phyloP scores from a whole-genome alignment of 2,329 filamentous ascomycete genomes.

The Teratosphaeria pseudoeucalypti region DNA sequence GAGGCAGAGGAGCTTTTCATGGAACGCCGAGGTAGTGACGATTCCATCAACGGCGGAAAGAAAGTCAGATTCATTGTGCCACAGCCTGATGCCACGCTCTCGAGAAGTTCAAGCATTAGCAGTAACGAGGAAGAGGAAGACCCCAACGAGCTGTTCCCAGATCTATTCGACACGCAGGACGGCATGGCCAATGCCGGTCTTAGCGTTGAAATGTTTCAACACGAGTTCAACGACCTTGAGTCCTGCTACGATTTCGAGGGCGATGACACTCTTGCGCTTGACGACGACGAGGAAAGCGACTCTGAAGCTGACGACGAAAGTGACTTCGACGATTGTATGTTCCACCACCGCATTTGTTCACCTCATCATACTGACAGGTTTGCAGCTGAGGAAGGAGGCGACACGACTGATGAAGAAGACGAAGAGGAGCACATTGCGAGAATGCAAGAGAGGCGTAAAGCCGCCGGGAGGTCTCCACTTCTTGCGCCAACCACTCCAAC shows the following conservation, averaged over 20 bases:
- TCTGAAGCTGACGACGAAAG: slow-evolving; percentile 17
- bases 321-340: slow-evolving; percentile 23
- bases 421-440: slow-evolving; percentile 17
- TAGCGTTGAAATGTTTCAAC: slow-evolving; percentile 11
- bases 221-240: slow-evolving; percentile 18
- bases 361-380: slow-evolving; percentile 15
- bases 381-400: slow-evolving; percentile 26
- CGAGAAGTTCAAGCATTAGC: slow-evolving; percentile 22
- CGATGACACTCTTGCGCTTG: slow-evolving; percentile 22
- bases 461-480: slow-evolving; percentile 8
- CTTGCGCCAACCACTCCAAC: slow-evolving; percentile 13
- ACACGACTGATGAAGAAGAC: slow-evolving; percentile 27
- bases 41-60: slow-evolving; percentile 19
- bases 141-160: slow-evolving; percentile 24
- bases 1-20: slow-evolving; percentile 19
- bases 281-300: slow-evolving; percentile 17
- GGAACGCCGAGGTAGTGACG: slow-evolving; percentile 13
- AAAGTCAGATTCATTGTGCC: slow-evolving; percentile 23
- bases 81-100: slow-evolving; percentile 17
- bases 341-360: slow-evolving; percentile 1
- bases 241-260: slow-evolving; percentile 27
- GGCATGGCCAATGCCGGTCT: slow-evolving; percentile 10
- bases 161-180: slow-evolving; percentile 22
- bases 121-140: slow-evolving; percentile 20
- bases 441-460: slow-evolving; percentile 11